phyloP scores from a whole-genome alignment of 2,329 filamentous ascomycete genomes.

The Colletotrichum eleusines region DNA sequence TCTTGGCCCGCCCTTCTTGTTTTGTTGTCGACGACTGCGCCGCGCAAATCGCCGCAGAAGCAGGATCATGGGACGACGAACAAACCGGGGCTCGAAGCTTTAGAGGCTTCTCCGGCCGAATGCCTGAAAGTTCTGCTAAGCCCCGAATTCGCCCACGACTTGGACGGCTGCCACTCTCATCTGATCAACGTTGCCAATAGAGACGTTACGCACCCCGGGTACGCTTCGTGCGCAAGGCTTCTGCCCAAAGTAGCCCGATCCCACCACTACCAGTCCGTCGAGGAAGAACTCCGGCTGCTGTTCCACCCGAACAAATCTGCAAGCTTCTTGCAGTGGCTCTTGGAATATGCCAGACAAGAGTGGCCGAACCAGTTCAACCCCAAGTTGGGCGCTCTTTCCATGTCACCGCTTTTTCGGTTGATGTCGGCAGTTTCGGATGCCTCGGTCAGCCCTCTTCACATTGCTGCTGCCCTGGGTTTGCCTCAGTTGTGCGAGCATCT shows the following conservation, averaged over 20 bases:
- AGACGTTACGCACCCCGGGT: conserved; percentile 11
- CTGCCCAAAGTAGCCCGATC: conserved; percentile 47
- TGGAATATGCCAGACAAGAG: conserved; percentile 50
- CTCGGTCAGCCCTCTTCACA: conserved; percentile 49
- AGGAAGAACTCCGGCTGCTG: conserved; percentile 46
- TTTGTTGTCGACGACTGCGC: background rate
- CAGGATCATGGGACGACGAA: conserved; percentile 27
- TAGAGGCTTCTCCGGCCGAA: background rate
- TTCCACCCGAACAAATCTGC: conserved; percentile 46
- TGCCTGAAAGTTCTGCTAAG: conserved; percentile 5
- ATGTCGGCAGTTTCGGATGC: conserved; percentile 48
- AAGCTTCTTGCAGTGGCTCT: conserved; percentile 53
- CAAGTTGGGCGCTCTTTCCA: conserved; percentile 40
- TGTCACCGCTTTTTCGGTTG: conserved; percentile 46
- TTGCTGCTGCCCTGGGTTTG: conserved; percentile 52
- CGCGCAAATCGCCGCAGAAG: conserved; percentile 24
- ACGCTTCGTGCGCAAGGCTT: conserved; percentile 12
- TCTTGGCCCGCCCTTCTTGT: conserved; percentile 8
- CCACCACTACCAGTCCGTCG: conserved; percentile 46
- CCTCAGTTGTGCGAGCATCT: conserved; percentile 46
- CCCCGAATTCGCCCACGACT: background rate
- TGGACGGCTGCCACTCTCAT: conserved; percentile 4
- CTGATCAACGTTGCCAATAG: conserved; percentile 3
- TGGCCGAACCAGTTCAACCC: conserved; percentile 46
- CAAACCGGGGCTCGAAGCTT: too few species aligned